These are phyloP conservation scores for Asterophora lycoperdoides DNA, from an alignment of 768 basidiomycete genomes.

Conservation along the genomic window DNA sequence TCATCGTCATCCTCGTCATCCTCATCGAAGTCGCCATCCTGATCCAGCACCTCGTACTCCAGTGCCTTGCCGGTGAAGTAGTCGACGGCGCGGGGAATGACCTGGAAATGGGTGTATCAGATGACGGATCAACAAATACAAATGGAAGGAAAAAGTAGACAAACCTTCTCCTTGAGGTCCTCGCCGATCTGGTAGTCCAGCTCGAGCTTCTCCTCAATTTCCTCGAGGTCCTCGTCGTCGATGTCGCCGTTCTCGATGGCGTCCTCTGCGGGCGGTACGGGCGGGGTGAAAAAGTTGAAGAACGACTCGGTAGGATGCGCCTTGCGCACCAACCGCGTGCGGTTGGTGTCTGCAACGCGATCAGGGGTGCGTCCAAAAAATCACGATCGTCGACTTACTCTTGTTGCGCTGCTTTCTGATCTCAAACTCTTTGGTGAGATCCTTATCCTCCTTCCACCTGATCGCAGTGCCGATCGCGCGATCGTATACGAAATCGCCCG, in stretches of 20 bases:
- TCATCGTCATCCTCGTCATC: slow-evolving; percentile 58
- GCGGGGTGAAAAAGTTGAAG: slow-evolving; percentile 97
- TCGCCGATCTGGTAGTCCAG: slow-evolving; percentile 98
- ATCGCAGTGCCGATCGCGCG: slow-evolving; percentile 90
- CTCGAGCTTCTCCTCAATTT: slow-evolving; percentile 90
- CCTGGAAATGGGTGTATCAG: slow-evolving; percentile 35
- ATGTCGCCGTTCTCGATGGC: slow-evolving; percentile 66
- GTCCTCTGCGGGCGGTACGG: slow-evolving; percentile 65
- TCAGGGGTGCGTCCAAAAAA: slow-evolving; percentile 1
- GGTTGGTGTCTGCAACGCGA: slow-evolving; percentile 62
- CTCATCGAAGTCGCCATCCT: slow-evolving; percentile 55
- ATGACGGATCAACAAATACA: slow-evolving; percentile 4
- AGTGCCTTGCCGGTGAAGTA: slow-evolving; percentile 98
- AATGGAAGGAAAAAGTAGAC: slow-evolving; percentile 14
- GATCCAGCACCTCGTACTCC: slow-evolving; percentile 64
- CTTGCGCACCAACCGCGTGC: slow-evolving; percentile 80
- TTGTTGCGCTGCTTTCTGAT: slow-evolving; percentile 99
- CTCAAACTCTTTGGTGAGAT: slow-evolving; percentile 95
- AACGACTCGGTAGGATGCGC: slow-evolving; percentile 90
- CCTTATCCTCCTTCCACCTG: slow-evolving; percentile 98
- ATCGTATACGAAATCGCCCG: slow-evolving; percentile 96
- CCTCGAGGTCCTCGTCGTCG: slow-evolving; percentile 82
- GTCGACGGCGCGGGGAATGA: slow-evolving; percentile 93
- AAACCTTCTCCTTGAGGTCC: slow-evolving; percentile 93
- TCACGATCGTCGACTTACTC: slow-evolving; percentile 49